Evolutionary conservation across 192 early-diverging fungal species (phyloP).

Genomic region (Gryganskiella cystojenkinii): DNA sequence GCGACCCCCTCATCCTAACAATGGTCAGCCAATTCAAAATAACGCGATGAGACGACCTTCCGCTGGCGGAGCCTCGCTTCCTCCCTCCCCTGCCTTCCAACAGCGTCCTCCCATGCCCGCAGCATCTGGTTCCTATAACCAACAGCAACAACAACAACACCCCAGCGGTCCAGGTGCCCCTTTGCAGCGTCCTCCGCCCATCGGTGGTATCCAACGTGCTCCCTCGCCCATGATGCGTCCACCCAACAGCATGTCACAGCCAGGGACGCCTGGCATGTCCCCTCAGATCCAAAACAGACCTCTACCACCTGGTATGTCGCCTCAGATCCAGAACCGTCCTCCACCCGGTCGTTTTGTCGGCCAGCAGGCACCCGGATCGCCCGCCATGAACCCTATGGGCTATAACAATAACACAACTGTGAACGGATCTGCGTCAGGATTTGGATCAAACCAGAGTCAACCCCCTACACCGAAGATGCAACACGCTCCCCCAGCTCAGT

Average conservation of each 20-base stretch:
- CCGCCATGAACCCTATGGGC: slow-evolving; percentile 17
- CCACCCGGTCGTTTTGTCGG: slow-evolving; percentile 2
- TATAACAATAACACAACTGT: slow-evolving; percentile 15
- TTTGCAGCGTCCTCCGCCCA: slow-evolving; percentile 21
- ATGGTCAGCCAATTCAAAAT: neutral
- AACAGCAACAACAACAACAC: slow-evolving; percentile 10
- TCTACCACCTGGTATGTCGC: too few species aligned
- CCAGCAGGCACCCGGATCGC: slow-evolving; percentile 15
- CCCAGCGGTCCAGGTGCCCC: slow-evolving; percentile 8
- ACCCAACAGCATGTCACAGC: slow-evolving; percentile 15
- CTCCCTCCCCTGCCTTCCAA: slow-evolving; percentile 19
- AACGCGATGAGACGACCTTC: slow-evolving; percentile 16
- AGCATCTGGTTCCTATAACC: neutral
- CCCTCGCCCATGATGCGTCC: slow-evolving; percentile 26
- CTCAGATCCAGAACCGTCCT: slow-evolving; percentile 18
- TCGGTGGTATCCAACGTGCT: slow-evolving; percentile 19
- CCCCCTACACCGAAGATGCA: slow-evolving; percentile 23
- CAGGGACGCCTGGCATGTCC: slow-evolving; percentile 21
- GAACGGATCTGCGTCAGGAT: neutral
- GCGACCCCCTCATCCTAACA: neutral
- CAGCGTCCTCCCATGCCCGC: slow-evolving; percentile 22
- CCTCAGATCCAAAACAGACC: slow-evolving; percentile 7
- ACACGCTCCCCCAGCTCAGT: neutral
- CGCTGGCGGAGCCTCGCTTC: slow-evolving; percentile 13
- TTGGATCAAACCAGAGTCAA: slow-evolving; percentile 10